Evolutionary conservation across 1,284 basidiomycete species (phyloP).

Genomic region (Puccinia horiana): DNA sequence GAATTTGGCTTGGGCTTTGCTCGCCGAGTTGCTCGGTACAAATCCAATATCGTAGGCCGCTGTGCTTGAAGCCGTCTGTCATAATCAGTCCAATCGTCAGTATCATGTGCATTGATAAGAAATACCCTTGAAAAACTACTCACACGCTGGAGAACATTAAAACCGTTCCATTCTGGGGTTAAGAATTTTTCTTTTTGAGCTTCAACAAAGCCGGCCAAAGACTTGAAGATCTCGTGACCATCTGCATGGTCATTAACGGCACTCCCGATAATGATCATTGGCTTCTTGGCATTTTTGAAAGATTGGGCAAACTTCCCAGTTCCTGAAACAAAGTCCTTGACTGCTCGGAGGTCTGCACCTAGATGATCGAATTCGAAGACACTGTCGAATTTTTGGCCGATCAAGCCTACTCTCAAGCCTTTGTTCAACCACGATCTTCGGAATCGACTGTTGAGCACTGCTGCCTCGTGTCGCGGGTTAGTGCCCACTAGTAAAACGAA

Average conservation of each 20-base stretch:
- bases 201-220: constrained; percentile 77
- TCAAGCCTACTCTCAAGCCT: constrained; percentile 79
- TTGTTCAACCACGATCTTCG: constrained; percentile 89
- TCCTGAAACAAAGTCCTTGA: constrained; percentile 71
- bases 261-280: constrained; percentile 89
- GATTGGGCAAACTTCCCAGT: constrained; percentile 79
- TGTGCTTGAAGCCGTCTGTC: constrained; percentile 77
- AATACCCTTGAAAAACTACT: constrained; percentile 54
- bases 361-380: constrained; percentile 92
- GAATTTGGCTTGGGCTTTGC: constrained; percentile 83
- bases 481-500: constrained; percentile 91
- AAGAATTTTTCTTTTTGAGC: constrained; percentile 74
- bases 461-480: constrained; percentile 95
- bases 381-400: constrained; percentile 88
- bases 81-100: constrained; percentile 55
- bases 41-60: constrained; percentile 95
- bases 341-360: constrained; percentile 75
- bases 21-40: constrained; percentile 75
- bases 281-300: constrained; percentile 88
- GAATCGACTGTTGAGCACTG: constrained; percentile 94
- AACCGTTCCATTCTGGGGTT: constrained; percentile 92
- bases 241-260: constrained; percentile 83
- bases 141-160: constrained; percentile 88
- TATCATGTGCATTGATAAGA: not conserved
- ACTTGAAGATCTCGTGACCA: constrained; percentile 75